Evolutionary conservation across 192 early-diverging fungal species (phyloP), one percentile per base, ranked within the genome.

Genomic region (Coemansia aciculifera): DNA sequence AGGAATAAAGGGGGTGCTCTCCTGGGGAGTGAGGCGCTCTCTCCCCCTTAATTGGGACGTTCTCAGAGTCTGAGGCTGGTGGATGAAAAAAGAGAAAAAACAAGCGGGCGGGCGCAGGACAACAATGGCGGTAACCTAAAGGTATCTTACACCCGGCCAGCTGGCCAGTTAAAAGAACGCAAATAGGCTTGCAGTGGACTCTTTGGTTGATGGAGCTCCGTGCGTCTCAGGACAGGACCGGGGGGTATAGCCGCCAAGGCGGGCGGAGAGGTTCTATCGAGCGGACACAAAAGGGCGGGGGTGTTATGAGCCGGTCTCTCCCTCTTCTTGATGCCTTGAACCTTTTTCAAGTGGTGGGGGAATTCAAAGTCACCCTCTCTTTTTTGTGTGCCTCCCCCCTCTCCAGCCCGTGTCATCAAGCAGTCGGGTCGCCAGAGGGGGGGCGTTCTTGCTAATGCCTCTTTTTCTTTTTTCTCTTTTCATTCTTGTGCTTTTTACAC

Each of bases 381-480:
- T 49, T 48, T 49, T 44, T 27, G 43, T n/a, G 43, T 15, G 40
- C 40, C 13, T 38, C 40, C 15, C 40, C 40, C 11, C 27, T 27
- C 27, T 12, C 13, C 46, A 49, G 46, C 46, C 46, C 46, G 46
- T 36, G 34, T 49, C 46, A 49, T 49, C 46, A 49, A 49, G 34
- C 34, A 36, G 46, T 49, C 46, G 46, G 46, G 46, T 49, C 46
- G n/a, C 19, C 15, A 57, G 29, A 57, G 29, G 54, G 29, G 54
- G 54, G 29, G 32, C 68, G 34, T 37, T 27, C 23, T 69, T 57
- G 15, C 21, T 31, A 46, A 34, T 31, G 64, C 66, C 73, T 51
- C 66, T 70, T 27, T 38, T 38, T 36, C 34, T 78, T 84, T 2
- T 68, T 40, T 43, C 73, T 66, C 34, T 75, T 75, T 7, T 69